These are phyloP conservation scores for Fusarium begoniae DNA, from an alignment of 2,329 filamentous ascomycete genomes.

Conservation along the genomic window DNA sequence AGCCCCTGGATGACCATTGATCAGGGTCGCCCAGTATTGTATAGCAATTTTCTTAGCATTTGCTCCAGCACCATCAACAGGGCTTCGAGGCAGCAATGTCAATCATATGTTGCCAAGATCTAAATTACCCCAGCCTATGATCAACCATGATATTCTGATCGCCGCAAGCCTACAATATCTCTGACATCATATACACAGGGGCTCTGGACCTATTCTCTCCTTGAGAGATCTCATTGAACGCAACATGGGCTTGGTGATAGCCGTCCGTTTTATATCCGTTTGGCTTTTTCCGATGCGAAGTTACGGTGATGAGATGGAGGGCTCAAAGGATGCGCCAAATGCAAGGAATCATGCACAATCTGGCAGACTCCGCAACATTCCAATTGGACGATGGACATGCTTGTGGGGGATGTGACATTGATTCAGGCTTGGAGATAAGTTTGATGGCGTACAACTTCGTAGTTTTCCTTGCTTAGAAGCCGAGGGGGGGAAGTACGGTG, in stretches of 20 bases:
- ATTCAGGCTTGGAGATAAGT: not conserved
- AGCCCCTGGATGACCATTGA: not conserved
- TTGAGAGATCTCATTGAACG: not conserved
- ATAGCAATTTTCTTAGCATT: not conserved
- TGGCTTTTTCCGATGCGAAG: not conserved
- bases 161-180: not conserved
- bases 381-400: not conserved
- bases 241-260: not conserved
- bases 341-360: slow-evolving; percentile 9
- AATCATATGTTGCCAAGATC: not conserved
- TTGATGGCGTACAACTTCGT: not conserved
- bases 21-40: not conserved
- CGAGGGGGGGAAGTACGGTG: not conserved
- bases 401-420: not conserved
- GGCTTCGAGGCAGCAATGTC: not conserved
- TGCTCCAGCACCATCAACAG: not conserved
- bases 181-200: slow-evolving; percentile 33
- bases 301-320: not conserved
- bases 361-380: slow-evolving; percentile 1
- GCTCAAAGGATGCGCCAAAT: not conserved
- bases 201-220: not conserved
- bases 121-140: not conserved
- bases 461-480: not conserved
- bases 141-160: not conserved
- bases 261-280: not conserved